Percentiles rank a stretch among this genome's conserved stretches.
These are phyloP conservation scores for Aspergillus taichungensis DNA, from an alignment of 495 filamentous ascomycete species.

Conservation along the genomic window DNA sequence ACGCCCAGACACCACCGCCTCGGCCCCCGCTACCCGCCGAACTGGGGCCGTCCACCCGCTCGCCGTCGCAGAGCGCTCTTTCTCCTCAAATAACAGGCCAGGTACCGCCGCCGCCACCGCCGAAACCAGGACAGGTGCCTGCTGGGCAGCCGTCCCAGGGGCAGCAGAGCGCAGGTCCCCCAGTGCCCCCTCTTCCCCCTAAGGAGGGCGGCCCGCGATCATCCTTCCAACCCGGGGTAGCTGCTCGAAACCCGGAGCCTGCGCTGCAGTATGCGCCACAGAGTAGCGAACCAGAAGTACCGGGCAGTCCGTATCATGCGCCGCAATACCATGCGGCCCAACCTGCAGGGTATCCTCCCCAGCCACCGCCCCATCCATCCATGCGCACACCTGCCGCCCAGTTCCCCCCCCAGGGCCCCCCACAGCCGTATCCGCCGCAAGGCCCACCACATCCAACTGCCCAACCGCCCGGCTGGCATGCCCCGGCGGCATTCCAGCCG, in stretches of 20 bases:
- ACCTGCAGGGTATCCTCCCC: background rate
- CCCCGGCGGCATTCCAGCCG: background rate
- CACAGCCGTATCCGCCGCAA: slow-evolving; percentile 13
- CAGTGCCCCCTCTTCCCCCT: slow-evolving; percentile 34
- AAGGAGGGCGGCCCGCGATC: slow-evolving; percentile 23
- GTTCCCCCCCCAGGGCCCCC: background rate
- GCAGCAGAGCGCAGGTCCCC: slow-evolving; percentile 25
- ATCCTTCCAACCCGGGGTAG: slow-evolving; percentile 7
- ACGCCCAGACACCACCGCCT: slow-evolving; percentile 46
- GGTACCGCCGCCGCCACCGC: slow-evolving; percentile 32
- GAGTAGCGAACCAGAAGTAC: background rate
- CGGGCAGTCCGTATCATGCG: slow-evolving; percentile 3
- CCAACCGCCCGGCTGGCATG: slow-evolving; percentile 6
- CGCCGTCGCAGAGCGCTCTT: background rate
- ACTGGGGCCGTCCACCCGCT: slow-evolving; percentile 27
- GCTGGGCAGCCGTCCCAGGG: slow-evolving; percentile 15
- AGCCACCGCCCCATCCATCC: too few relatives aligned
- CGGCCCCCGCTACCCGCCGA: slow-evolving; percentile 63
- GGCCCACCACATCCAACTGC: slow-evolving; percentile 12
- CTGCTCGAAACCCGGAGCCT: slow-evolving; percentile 3
- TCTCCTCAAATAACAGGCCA: slow-evolving; percentile 6
- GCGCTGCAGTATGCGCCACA: slow-evolving; percentile 12
- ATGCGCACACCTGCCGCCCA: background rate
- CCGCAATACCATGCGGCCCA: slow-evolving; percentile 7
- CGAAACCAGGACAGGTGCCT: slow-evolving; percentile 19